Evolutionary conservation across 2,329 filamentous ascomycete genomes (phyloP), one percentile per base, ranked within the genome.

Genomic region (Dactylellina sp.): DNA sequence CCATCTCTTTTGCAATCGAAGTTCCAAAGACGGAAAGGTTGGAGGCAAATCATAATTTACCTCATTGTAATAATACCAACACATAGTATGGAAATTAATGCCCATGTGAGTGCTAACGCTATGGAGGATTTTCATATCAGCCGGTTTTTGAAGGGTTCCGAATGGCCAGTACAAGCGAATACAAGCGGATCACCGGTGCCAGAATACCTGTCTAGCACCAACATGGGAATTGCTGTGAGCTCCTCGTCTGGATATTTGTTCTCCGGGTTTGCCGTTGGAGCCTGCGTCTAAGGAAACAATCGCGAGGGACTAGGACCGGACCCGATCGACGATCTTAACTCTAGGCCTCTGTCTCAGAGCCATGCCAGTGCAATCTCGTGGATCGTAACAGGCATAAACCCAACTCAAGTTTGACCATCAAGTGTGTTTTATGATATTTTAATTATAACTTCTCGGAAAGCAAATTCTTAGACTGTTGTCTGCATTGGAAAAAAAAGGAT

Each of bases 241-340:
- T 68, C 63, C 25, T 52, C 47, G 40, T 47, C 35, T 35, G 24
- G 11, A 62, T 49, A 32, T 20, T 6, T 18, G n/a, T 22, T 28
- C 24, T 16, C 14, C 39, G 14, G 24, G 11, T 25, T 47, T 28
- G 35, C 18, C 18, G 24, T 12, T 32, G 4, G 28, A 5, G 28
- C 37, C 53, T 74, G 70, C 70, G 70, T 50, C 49, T 74, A 74
- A 50, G 32, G 53, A 74, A 74, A 66, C 70, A 62, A 61, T 66
- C 70, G 70, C 70, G 39, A 65, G 47, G 32, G 14, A 22, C 40
- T 37, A 56, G 49, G 50, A 50, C 25, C 14, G 25, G 16, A 24
- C 39, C 20, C 12, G 46, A 60, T 60, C 63, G 35, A 12, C 52
- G 32, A 35, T 37, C 16, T 32, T 7, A 37, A 57, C 37, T 44